Percentiles rank a stretch among this genome's conserved stretches.
phyloP scores from a whole-genome alignment of 1,284 basidiomycete genomes.

The Tremellales sp. region DNA sequence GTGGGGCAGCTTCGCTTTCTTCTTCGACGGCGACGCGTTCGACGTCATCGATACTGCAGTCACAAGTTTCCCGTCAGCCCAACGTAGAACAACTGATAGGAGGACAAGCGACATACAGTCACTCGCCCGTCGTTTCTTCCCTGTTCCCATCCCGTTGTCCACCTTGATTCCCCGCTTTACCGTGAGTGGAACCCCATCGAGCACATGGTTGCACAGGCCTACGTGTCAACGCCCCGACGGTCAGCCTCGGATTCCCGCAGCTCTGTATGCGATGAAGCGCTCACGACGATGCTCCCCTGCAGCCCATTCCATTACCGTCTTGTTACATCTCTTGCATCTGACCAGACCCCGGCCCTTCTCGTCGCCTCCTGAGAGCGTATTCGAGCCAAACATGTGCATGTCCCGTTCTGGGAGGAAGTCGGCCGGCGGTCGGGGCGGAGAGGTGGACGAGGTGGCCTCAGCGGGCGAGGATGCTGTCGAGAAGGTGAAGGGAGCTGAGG shows the following conservation, averaged over 20 bases:
- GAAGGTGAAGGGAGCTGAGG: too few species aligned
- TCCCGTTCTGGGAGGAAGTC: conserved; percentile 75
- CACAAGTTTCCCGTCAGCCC: background rate
- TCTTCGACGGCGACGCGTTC: conserved; percentile 22
- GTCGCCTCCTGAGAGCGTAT: conserved; percentile 54
- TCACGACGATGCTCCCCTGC: conserved; percentile 69
- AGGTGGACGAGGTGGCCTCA: conserved; percentile 7
- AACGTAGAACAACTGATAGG: background rate
- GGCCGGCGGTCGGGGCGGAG: conserved; percentile 58
- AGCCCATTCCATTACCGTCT: conserved; percentile 70
- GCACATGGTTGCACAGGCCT: conserved; percentile 64
- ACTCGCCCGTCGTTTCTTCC: conserved; percentile 32
- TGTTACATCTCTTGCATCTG: conserved; percentile 71
- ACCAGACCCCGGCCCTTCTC: conserved; percentile 64
- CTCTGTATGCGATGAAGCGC: conserved; percentile 22
- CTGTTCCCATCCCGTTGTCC: conserved; percentile 50
- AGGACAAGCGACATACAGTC: conserved; percentile 14
- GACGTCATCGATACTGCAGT: conserved; percentile 9
- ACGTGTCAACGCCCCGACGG: conserved; percentile 2
- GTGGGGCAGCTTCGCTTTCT: conserved; percentile 51
- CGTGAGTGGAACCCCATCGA: conserved; percentile 48
- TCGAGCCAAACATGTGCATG: conserved; percentile 78
- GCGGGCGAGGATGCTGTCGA: conserved; percentile 18
- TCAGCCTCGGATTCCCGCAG: background rate
- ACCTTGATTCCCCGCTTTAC: conserved; percentile 60